Percentiles rank a stretch among this genome's conserved stretches.
phyloP scores from a whole-genome alignment of 108 stramenopile species.

The Heterococcus sp. region DNA sequence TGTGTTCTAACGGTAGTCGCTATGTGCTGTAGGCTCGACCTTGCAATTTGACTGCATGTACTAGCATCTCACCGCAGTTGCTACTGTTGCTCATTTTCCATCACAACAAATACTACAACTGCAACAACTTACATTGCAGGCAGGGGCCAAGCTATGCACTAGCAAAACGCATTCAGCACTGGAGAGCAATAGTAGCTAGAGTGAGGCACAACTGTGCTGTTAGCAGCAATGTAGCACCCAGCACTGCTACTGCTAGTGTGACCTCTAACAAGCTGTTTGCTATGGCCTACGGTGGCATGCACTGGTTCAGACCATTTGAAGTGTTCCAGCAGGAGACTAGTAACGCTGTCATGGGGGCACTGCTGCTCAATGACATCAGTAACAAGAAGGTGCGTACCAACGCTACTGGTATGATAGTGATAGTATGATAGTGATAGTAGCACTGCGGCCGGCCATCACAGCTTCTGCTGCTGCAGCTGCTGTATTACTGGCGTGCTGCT shows the following conservation, averaged over 20 bases:
- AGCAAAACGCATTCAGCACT: conserved; percentile 97
- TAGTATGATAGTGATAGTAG: no score
- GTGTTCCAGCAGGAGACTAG: conserved; percentile 93
- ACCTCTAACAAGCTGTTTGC: conserved; percentile 89
- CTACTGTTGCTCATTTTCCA: no score
- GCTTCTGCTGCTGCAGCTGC: no score
- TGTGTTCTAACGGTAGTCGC: no score
- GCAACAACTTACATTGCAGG: no score
- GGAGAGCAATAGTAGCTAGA: conserved; percentile 87
- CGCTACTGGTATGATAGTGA: no score
- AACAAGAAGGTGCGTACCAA: conserved; percentile 70
- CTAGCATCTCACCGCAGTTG: no score
- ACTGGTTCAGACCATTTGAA: conserved; percentile 88
- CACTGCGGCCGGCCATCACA: no score
- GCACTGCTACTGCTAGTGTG: conserved; percentile 90
- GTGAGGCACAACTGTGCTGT: conserved; percentile 78
- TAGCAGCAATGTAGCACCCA: conserved; percentile 91
- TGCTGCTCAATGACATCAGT: conserved; percentile 83
- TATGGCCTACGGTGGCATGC: conserved; percentile 97
- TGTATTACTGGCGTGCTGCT: no score
- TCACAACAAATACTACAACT: no score
- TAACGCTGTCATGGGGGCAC: conserved; percentile 91
- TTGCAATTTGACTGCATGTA: no score
- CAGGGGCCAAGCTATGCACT: conserved; percentile 92
- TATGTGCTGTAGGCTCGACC: no score